Evolutionary conservation across 768 basidiomycete species (phyloP).

Genomic region (Suillus subluteus): DNA sequence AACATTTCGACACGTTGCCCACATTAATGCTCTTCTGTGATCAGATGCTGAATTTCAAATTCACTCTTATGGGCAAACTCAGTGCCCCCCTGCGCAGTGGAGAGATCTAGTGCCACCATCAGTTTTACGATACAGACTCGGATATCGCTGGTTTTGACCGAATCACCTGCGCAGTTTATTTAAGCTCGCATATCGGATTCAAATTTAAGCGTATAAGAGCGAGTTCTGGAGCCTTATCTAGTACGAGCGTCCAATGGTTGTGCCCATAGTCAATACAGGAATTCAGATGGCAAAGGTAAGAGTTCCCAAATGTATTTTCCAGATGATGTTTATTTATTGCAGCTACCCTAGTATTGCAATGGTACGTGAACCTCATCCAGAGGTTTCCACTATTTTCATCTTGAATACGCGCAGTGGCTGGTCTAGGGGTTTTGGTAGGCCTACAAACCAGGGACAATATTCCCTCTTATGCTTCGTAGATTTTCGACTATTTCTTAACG

Average conservation of each 20-base stretch:
- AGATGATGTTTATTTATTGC: neutral
- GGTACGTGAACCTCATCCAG: neutral
- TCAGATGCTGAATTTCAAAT: no score
- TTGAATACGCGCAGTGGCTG: neutral
- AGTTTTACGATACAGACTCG: no score
- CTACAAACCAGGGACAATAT: neutral
- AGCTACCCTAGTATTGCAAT: neutral
- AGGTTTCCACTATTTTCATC: neutral
- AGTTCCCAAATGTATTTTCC: neutral
- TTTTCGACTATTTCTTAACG: constrained; percentile 4
- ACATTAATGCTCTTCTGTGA: no score
- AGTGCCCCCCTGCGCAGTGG: no score
- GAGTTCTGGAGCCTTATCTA: neutral
- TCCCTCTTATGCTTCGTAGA: neutral
- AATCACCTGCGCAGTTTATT: neutral
- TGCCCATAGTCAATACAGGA: neutral
- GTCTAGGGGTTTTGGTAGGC: constrained; percentile 3
- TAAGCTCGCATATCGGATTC: neutral
- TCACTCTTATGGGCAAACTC: no score
- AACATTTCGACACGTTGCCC: no score
- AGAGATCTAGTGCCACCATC: no score
- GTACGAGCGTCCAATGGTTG: neutral
- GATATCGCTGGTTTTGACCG: no score
- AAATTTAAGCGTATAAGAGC: neutral
- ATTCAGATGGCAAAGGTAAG: neutral